Evolutionary conservation across 768 basidiomycete genomes (phyloP).

Genomic region (Exidia glandulosa): DNA sequence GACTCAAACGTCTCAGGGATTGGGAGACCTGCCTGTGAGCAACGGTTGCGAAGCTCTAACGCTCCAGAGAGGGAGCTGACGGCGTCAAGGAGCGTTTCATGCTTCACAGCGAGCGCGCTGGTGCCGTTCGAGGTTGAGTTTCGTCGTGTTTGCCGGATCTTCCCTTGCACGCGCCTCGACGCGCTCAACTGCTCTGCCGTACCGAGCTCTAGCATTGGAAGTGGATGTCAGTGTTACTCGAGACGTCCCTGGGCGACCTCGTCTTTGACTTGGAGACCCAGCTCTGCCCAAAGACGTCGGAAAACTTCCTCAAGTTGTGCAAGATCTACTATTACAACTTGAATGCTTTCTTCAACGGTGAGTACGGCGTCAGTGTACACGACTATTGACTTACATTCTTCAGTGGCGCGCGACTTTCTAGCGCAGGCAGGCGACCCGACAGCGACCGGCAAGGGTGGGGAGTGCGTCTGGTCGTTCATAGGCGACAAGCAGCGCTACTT

Average conservation of each 20-base stretch:
- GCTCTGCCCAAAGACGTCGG: constrained; percentile 78
- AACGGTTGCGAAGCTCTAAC: no score
- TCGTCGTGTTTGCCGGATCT: no score
- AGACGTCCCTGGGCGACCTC: constrained; percentile 94
- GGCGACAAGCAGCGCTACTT: constrained; percentile 67
- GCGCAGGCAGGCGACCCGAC: constrained; percentile 96
- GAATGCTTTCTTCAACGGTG: constrained; percentile 97
- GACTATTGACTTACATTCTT: constrained; percentile 1
- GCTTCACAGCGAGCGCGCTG: no score
- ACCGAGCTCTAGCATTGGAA: neutral
- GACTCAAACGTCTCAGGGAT: no score
- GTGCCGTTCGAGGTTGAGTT: no score
- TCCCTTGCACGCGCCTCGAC: no score
- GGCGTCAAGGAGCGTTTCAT: no score
- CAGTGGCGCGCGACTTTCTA: constrained; percentile 95
- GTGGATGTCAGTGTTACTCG: constrained; percentile 86
- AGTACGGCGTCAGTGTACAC: constrained; percentile 16
- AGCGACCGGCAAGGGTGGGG: constrained; percentile 88
- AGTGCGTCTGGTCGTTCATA: constrained; percentile 75
- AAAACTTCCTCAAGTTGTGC: constrained; percentile 96
- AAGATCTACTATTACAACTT: constrained; percentile 96
- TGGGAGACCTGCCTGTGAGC: no score
- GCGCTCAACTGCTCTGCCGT: no score
- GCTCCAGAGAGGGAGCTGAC: no score
- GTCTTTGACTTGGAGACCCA: constrained; percentile 94